Conservation (phyloP, 1,139 yeast genomes). For the Tardiomyces blankii region DNA sequence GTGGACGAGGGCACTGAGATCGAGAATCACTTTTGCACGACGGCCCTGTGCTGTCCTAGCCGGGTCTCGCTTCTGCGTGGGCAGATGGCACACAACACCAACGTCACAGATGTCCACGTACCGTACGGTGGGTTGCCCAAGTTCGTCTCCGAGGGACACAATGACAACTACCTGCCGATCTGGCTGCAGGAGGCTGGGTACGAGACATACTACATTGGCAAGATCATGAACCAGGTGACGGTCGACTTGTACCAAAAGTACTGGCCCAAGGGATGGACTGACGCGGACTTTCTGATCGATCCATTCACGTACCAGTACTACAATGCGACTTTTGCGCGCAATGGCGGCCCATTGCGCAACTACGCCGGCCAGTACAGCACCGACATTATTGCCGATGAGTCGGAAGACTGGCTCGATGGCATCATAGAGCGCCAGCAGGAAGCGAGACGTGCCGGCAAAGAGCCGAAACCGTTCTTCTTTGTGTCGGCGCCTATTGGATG, state of each 20-base stretch:
- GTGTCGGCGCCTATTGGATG: constrained; percentile 4
- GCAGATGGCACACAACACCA: constrained; percentile 4
- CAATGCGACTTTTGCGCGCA: constrained; percentile 3
- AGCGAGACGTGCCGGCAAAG: neutral
- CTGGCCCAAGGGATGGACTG: constrained; percentile 3
- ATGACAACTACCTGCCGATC: constrained; percentile 4
- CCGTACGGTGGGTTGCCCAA: constrained; percentile 7
- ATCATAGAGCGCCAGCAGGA: neutral
- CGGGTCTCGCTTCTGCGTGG: constrained; percentile 5
- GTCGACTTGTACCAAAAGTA: constrained; percentile 3
- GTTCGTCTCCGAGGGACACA: constrained; percentile 4
- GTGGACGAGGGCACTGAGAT: constrained; percentile 2
- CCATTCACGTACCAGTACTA: constrained; percentile 5
- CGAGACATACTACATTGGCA: constrained; percentile 5
- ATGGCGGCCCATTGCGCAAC: constrained; percentile 2
- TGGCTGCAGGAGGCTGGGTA: constrained; percentile 7
- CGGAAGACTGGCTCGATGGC: constrained; percentile 3
- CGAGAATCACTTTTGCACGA: constrained; percentile 3
- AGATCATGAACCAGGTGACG: constrained; percentile 4
- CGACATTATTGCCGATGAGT: constrained; percentile 4
- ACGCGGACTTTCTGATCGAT: constrained; percentile 4
- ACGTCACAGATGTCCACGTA: constrained; percentile 5
- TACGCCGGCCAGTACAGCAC: constrained; percentile 4
- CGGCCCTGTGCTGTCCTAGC: constrained; percentile 6
- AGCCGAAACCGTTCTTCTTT: constrained; percentile 4